These are phyloP conservation scores for Pichia membranifaciens DNA, from an alignment of 805 yeast species.

Conservation along the genomic window DNA sequence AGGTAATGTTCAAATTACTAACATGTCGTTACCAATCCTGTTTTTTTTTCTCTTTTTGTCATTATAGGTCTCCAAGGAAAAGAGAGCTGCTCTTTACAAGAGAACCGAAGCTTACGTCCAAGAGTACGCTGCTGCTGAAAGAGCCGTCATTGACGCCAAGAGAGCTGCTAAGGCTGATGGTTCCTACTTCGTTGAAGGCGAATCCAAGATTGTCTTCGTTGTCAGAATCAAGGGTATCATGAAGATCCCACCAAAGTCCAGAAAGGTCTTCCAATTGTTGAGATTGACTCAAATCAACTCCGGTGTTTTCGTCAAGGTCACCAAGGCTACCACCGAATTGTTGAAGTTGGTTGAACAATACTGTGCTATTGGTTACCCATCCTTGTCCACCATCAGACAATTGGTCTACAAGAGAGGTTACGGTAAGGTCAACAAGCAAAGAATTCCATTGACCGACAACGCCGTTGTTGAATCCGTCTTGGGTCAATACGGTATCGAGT, in stretches of 20 bases:
- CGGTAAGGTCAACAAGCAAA: conserved; percentile 96
- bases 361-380: conserved; percentile 97
- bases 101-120: conserved; percentile 95
- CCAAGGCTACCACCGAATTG: conserved; percentile 92
- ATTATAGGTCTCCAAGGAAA: conserved; percentile 39
- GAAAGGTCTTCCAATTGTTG: conserved; percentile 93
- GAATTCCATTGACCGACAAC: conserved; percentile 86
- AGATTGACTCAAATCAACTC: conserved; percentile 92
- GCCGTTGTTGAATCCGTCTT: conserved; percentile 79
- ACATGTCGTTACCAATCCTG: conserved; percentile 18
- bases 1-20: conserved; percentile 19
- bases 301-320: conserved; percentile 90
- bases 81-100: conserved; percentile 52
- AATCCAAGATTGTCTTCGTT: conserved; percentile 90
- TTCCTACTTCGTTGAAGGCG: conserved; percentile 92
- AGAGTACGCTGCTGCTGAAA: conserved; percentile 91
- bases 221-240: conserved; percentile 99
- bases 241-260: conserved; percentile 99
- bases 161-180: conserved; percentile 93
- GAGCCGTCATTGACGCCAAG: conserved; percentile 79
- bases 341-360: conserved; percentile 93
- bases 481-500: conserved; percentile 89
- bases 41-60: conserved; percentile 5
- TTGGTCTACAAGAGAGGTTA: conserved; percentile 95
- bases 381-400: conserved; percentile 84